phyloP scores from a whole-genome alignment of 1,284 basidiomycete genomes.

The Schizophyllum amplum region DNA sequence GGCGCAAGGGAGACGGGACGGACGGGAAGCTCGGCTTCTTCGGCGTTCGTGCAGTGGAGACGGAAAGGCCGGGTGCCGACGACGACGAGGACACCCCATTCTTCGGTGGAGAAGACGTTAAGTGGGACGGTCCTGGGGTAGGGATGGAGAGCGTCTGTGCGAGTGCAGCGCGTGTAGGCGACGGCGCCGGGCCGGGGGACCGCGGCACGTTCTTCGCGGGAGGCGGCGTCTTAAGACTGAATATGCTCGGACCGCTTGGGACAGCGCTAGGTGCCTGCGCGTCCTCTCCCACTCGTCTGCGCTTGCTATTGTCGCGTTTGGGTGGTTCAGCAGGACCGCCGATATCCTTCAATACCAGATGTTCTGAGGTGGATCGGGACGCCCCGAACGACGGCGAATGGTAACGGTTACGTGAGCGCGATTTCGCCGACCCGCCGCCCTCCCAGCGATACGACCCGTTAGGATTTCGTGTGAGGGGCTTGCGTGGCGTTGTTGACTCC shows the following conservation, averaged over 20 bases:
- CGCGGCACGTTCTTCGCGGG: slow-evolving; percentile 11
- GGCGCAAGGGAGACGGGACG: slow-evolving; percentile 11
- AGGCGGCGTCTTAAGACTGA: slow-evolving; percentile 14
- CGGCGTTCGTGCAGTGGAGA: not conserved
- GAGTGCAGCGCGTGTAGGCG: slow-evolving; percentile 14
- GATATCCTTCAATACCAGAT: slow-evolving; percentile 23
- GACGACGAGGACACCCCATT: slow-evolving; percentile 1
- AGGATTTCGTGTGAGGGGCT: slow-evolving; percentile 56
- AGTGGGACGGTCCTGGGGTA: not conserved
- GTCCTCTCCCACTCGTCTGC: too few relatives aligned
- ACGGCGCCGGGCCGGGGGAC: slow-evolving; percentile 15
- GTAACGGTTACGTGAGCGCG: slow-evolving; percentile 50
- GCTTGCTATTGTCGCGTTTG: slow-evolving; percentile 13
- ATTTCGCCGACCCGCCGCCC: slow-evolving; percentile 57
- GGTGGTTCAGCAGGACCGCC: slow-evolving; percentile 30
- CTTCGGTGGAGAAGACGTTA: too few relatives aligned
- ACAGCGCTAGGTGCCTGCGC: not conserved
- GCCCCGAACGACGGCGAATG: slow-evolving; percentile 60
- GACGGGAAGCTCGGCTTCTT: slow-evolving; percentile 8
- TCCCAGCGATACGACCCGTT: slow-evolving; percentile 63
- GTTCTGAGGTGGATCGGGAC: slow-evolving; percentile 31
- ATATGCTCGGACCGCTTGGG: slow-evolving; percentile 13
- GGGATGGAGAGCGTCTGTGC: slow-evolving; percentile 10
- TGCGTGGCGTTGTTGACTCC: slow-evolving; percentile 28
- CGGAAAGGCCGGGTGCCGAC: not conserved